Conservation (phyloP, 441 rosid genomes). For the Populus tomentosa region DNA sequence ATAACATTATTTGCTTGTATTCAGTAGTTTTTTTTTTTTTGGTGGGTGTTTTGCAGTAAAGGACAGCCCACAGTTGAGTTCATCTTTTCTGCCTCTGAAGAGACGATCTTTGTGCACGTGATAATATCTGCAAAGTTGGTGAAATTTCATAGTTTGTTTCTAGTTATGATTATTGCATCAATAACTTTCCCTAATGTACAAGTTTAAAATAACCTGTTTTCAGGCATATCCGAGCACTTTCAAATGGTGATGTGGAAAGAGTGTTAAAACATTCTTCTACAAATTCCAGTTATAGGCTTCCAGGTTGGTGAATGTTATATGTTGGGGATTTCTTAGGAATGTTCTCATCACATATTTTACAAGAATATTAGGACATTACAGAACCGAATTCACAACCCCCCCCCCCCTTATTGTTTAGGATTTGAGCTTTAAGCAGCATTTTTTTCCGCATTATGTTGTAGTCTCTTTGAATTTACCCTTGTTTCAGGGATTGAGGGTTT, state of each 20-base stretch:
- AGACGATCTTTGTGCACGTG: slow-evolving; percentile 89
- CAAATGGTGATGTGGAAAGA: slow-evolving; percentile 73
- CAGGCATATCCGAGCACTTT: slow-evolving; percentile 87
- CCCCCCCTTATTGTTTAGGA: too few relatives aligned
- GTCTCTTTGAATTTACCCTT: not conserved
- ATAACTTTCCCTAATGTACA: slow-evolving; percentile 8
- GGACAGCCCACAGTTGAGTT: slow-evolving; percentile 89
- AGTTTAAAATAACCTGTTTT: slow-evolving; percentile 12
- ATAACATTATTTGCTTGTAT: not conserved
- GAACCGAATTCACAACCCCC: not conserved
- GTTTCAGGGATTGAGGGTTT: not conserved
- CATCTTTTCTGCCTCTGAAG: slow-evolving; percentile 95
- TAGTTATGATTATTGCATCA: slow-evolving; percentile 10
- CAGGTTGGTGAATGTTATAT: slow-evolving; percentile 54
- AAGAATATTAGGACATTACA: not conserved
- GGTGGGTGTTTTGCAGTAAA: slow-evolving; percentile 57
- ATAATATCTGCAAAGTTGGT: slow-evolving; percentile 91
- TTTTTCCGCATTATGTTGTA: too few relatives aligned
- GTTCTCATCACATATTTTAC: not conserved
- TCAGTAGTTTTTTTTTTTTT: slow-evolving; percentile 7
- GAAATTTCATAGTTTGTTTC: slow-evolving; percentile 20
- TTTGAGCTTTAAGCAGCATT: too few relatives aligned
- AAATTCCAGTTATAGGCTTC: slow-evolving; percentile 62
- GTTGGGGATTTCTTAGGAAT: not conserved
- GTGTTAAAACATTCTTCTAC: slow-evolving; percentile 56